A percentile compares a stretch with the other conserved stretches of the same genome.
phyloP scores from a whole-genome alignment of 2,329 filamentous ascomycete genomes.

The Colletotrichum endophyticum region DNA sequence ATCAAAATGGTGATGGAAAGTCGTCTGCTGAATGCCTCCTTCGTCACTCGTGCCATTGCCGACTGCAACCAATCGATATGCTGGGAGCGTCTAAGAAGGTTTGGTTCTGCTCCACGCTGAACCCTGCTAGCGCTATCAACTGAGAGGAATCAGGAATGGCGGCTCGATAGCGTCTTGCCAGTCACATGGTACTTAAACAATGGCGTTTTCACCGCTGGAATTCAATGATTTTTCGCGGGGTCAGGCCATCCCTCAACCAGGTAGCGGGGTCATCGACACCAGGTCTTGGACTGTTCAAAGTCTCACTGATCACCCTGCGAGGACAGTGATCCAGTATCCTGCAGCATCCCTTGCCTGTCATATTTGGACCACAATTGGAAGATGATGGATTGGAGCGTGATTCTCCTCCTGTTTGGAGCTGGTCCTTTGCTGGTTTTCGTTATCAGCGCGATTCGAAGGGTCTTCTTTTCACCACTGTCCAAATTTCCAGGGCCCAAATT shows the following conservation, averaged over 20 bases:
- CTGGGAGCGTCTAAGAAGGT: background rate
- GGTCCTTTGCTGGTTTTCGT: background rate
- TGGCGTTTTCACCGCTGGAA: background rate
- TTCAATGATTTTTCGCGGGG: background rate
- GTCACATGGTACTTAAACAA: background rate
- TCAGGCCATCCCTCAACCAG: background rate
- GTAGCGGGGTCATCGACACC: background rate
- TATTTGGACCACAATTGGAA: background rate
- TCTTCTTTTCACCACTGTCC: background rate
- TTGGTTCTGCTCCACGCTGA: background rate
- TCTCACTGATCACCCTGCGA: background rate
- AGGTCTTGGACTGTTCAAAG: background rate
- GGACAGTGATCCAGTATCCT: background rate
- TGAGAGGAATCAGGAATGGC: background rate
- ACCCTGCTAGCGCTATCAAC: background rate
- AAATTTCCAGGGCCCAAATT: slow-evolving; percentile 21
- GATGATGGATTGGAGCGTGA: background rate
- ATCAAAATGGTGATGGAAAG: background rate
- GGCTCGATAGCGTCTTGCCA: background rate
- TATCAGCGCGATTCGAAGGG: background rate
- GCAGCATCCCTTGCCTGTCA: background rate
- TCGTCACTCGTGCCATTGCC: background rate
- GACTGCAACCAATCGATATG: background rate
- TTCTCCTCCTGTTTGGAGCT: slow-evolving; percentile 20
- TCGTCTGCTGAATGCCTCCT: background rate